Evolutionary conservation across 169 alveolate genomes (phyloP), one percentile per base, ranked within the genome.

Genomic region (Plasmodium blacklocki): DNA sequence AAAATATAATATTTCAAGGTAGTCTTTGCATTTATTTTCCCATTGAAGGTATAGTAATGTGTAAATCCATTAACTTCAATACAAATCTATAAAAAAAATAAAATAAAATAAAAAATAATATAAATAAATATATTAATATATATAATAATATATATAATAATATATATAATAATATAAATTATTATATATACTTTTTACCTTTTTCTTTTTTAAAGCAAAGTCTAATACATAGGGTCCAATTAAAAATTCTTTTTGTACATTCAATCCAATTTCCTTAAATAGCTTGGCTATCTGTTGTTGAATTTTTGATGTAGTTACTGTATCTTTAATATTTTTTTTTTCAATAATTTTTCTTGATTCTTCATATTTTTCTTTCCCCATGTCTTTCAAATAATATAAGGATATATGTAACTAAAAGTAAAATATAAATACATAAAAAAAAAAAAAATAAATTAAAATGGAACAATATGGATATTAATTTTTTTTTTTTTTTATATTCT

Each of bases 1-100:
- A 80, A 29, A 23, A 80, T 67, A 29, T 15, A 83, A 60, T 83
- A 83, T 47, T 83, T 83, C 15, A 83, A 32, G 5, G 39, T 68
- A 2, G 73, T 83, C 14, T 83, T 83, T 15, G 80, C 58, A 50
- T 83, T 83, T 50, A 83, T 19, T n/a, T 43, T 73, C 23, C 85
- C 85, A 7, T 54, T 60, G 49, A 83, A 83, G n/a, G 66, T 70
- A 67, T 83, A 83, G 59, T 83, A 83, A 73, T 83, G 91, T 11
- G 85, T 83, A 39, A 83, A 83, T 26, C 91, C 91, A 45, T 83
- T 83, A 4, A 83, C 85, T 68, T 83, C 91, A 29, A 83, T 68
- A 15, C 83, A 67, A 45, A 73, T 49, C 91, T 83, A 73, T n/a
- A 56, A 8, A 18, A 21, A 14, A 26, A 26, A 23, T 12, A 66